Conservation (phyloP, 2,329 filamentous ascomycete species). For the Apiospora arundinis region DNA sequence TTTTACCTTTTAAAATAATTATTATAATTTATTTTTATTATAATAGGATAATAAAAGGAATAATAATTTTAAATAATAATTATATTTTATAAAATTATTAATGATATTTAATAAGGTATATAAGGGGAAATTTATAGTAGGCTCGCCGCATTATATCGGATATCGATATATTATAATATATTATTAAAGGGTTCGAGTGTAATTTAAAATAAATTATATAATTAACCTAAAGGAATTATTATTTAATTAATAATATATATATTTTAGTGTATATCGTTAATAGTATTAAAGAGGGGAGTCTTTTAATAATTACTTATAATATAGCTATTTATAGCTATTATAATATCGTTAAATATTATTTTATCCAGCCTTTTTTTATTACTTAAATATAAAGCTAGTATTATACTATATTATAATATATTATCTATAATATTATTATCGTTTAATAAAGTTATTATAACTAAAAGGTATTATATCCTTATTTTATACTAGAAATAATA, state of each 20-base stretch:
- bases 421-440: neutral
- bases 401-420: no score
- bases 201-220: neutral
- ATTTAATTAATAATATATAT: neutral
- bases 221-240: neutral
- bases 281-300: neutral
- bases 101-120: neutral
- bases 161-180: neutral
- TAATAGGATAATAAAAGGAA: neutral
- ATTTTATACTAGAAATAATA: no score
- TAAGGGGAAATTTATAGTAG: neutral
- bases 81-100: neutral
- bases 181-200: neutral
- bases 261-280: neutral
- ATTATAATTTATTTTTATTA: neutral
- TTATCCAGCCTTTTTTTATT: neutral
- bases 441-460: no score
- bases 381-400: no score
- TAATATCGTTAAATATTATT: neutral
- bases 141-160: neutral
- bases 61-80: neutral
- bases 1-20: neutral
- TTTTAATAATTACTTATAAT: neutral
- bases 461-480: no score
- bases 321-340: neutral